Base-by-base conservation (phyloP, 2,329 filamentous ascomycete species). In the Neoarthrinium moseri region DNA sequence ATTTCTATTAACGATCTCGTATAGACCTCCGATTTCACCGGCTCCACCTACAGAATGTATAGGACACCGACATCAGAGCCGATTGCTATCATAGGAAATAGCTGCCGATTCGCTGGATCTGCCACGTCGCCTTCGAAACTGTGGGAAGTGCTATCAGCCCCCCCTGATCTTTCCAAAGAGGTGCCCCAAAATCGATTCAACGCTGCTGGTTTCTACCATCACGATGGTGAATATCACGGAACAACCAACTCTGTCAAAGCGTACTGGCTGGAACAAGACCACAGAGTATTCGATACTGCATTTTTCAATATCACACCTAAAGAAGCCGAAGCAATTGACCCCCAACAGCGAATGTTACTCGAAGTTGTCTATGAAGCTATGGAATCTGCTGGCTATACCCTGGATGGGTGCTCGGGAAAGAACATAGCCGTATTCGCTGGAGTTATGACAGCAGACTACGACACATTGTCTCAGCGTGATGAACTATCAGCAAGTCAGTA, bases 281-380 rank as follows among this genome's bases (percentile, higher is more conserved):
- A 54, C 18, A 47, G 52, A n/a, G 45, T 49, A 15, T 65, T 64
- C 32, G 61, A 67, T 48, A 55, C 57, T 11, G 29, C 45, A 11
- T 64, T 68, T 43, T 68, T 68, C 52, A 60, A 60, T 27, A 67
- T 68, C 40, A 61, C 55, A 3, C 63, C 64, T 5, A 56, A 55
- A 6, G 64, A 69, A 45, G 65, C 64, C 6, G 60, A 64, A 40
- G 57, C 59, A 17, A 60, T 67, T 33, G 62, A 64, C 30, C 62
- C 62, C 3, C 62, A 64, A 39, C 62, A 64, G 36, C 59, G 62
- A 3, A 48, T 65, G 26, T 38, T 60, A 18, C 59, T 66, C 6
- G 63, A 68, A 48, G 60, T 64, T 23, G 63, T 65, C 13, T 68
- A 62, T 38, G 63, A 68, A 39, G 61, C 61, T 15, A 57, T 68